Conservation (phyloP, 257 asterid genomes). For the Leptodermis oblonga region DNA sequence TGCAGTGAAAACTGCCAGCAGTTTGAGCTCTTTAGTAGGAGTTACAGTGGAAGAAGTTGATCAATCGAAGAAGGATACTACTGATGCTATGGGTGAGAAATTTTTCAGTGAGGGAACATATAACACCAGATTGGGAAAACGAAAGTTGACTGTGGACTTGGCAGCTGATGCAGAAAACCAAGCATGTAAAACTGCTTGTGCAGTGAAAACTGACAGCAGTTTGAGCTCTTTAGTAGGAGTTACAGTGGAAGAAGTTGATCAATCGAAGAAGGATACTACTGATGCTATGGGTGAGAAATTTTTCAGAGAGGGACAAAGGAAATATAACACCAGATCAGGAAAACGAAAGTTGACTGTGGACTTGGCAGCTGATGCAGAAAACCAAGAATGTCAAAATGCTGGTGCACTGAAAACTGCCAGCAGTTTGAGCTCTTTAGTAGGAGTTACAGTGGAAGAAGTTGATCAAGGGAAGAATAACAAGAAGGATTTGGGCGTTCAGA, state of each 20-base stretch:
- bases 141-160: no score
- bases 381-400: neutral
- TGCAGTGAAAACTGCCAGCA: no score
- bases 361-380: neutral
- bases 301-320: neutral
- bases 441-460: neutral
- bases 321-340: neutral
- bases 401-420: neutral
- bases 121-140: no score
- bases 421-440: neutral
- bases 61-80: neutral
- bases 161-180: no score
- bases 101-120: neutral
- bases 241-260: no score
- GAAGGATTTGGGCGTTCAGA: neutral
- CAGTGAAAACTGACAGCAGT: no score
- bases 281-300: slow-evolving; percentile 1
- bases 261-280: neutral
- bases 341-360: neutral
- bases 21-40: no score
- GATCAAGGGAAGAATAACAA: neutral
- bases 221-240: no score
- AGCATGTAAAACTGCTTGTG: no score
- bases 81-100: slow-evolving; percentile 3
- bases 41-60: no score